Conservation (phyloP, 169 alveolate species). For the Cryptosporidium andersoni region DNA sequence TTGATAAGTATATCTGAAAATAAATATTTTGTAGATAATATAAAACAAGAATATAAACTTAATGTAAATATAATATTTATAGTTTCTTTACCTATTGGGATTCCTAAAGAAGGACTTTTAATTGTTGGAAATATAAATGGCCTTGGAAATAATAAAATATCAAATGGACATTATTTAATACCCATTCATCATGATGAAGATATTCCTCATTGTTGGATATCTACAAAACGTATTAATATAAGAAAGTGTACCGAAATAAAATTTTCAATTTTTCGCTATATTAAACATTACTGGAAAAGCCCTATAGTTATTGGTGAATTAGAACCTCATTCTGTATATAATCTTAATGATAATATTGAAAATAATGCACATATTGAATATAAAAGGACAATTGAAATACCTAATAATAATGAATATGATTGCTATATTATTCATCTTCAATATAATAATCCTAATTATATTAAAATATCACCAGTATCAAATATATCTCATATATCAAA, state of each 20-base stretch:
- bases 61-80: too few species aligned
- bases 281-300: slow-evolving; percentile 57
- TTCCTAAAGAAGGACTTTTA: too few species aligned
- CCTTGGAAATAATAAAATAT: background rate
- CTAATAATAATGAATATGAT: background rate
- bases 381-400: background rate
- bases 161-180: slow-evolving; percentile 22
- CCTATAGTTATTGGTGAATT: slow-evolving; percentile 22
- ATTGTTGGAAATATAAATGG: background rate
- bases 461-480: too few species aligned
- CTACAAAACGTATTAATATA: slow-evolving; percentile 17
- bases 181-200: slow-evolving; percentile 43
- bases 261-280: slow-evolving; percentile 20
- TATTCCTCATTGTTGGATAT: slow-evolving; percentile 37
- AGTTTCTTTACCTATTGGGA: too few species aligned
- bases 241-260: slow-evolving; percentile 5
- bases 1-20: too few species aligned
- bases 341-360: background rate
- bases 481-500: too few species aligned
- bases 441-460: too few species aligned
- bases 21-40: too few species aligned
- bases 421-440: too few species aligned
- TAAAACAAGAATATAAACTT: too few species aligned
- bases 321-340: background rate
- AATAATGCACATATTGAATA: background rate